These are phyloP conservation scores for Xylaria sp. DNA, from an alignment of 2,329 filamentous ascomycete genomes.

Conservation along the genomic window DNA sequence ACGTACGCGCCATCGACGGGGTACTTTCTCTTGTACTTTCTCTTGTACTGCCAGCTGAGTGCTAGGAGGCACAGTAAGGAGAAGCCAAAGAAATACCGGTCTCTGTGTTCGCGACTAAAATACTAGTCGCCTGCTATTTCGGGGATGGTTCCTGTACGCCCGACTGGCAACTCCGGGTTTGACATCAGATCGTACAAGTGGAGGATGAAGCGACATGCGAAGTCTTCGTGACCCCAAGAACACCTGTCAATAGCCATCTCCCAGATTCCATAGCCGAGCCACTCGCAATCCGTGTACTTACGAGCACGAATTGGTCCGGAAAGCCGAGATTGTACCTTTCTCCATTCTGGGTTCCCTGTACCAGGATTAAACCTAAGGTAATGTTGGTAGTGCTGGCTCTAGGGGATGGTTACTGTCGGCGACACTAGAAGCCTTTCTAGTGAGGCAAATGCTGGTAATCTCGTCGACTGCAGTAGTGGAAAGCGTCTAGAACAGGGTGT, in stretches of 20 bases:
- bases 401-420: background rate
- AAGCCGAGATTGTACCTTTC: background rate
- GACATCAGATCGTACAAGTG: background rate
- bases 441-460: background rate
- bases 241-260: background rate
- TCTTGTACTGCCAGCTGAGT: constrained; percentile 5
- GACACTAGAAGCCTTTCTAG: background rate
- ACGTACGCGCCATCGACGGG: background rate
- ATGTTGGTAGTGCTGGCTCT: background rate
- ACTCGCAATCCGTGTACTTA: background rate
- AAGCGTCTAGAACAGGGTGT: too few relatives aligned
- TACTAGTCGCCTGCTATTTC: background rate
- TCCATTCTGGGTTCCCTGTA: background rate
- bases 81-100: constrained; percentile 10
- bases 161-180: background rate
- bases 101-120: background rate
- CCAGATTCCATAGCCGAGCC: background rate
- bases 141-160: background rate
- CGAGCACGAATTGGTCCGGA: background rate
- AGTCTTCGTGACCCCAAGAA: background rate
- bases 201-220: background rate
- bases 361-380: background rate
- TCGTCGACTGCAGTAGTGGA: background rate
- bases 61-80: constrained; percentile 9
- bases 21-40: background rate